Conservation (phyloP, 805 yeast species). For the Yarrowia sp. region DNA sequence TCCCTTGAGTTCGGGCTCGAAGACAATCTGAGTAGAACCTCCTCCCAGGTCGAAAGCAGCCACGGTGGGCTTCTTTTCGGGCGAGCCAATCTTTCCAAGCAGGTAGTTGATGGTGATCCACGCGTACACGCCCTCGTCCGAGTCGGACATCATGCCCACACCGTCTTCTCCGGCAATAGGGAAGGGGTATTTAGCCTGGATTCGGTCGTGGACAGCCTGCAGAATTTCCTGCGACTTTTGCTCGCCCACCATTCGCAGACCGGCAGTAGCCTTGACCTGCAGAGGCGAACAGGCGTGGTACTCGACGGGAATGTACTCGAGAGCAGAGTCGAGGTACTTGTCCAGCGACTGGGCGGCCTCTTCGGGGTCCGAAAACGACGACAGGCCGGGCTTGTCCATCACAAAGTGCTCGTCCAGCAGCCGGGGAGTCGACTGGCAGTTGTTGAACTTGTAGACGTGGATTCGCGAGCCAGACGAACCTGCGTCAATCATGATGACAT, state of each 20-base stretch:
- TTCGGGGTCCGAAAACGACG: constrained; percentile 61
- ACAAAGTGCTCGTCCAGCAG: constrained; percentile 76
- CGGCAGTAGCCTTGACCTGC: constrained; percentile 98
- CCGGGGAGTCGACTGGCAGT: constrained; percentile 78
- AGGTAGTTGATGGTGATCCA: constrained; percentile 96
- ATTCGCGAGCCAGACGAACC: constrained; percentile 97
- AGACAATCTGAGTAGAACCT: constrained; percentile 97
- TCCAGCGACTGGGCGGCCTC: constrained; percentile 93
- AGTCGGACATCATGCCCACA: constrained; percentile 89
- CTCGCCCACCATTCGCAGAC: constrained; percentile 79
- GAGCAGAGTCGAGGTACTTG: constrained; percentile 70
- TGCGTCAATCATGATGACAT: constrained; percentile 93
- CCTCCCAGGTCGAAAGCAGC: constrained; percentile 98
- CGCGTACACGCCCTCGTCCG: constrained; percentile 96
- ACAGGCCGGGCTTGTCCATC: constrained; percentile 86
- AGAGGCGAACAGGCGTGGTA: constrained; percentile 82
- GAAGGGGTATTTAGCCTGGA: constrained; percentile 82
- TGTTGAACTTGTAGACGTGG: constrained; percentile 88
- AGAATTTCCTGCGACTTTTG: constrained; percentile 69
- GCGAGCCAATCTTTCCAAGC: constrained; percentile 87
- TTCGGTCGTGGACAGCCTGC: constrained; percentile 67
- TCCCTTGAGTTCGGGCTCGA: constrained; percentile 79
- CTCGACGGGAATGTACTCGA: constrained; percentile 69
- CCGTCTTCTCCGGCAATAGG: constrained; percentile 87
- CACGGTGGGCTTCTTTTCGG: constrained; percentile 74